phyloP scores from a whole-genome alignment of 805 yeast genomes.

The Sugiyamaella americana region DNA sequence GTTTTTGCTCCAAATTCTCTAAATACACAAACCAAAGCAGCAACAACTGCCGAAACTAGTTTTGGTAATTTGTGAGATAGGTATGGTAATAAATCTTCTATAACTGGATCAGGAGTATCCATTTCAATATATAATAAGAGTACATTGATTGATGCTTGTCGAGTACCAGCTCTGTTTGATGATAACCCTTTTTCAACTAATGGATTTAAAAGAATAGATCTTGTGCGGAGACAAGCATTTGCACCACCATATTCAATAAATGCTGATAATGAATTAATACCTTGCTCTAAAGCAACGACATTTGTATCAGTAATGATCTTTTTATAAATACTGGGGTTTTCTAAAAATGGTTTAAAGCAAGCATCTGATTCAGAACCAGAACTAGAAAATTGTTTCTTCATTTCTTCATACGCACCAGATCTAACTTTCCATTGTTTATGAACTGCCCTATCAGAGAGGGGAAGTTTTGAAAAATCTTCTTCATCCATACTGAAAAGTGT shows the following conservation, averaged over 20 bases:
- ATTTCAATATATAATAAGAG: conserved; percentile 58
- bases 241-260: conserved; percentile 54
- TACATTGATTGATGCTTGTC: conserved; percentile 56
- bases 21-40: conserved; percentile 51
- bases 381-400: conserved; percentile 44
- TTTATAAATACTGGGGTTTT: conserved; percentile 50
- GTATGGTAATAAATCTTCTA: conserved; percentile 60
- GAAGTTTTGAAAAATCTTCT: conserved; percentile 35
- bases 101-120: conserved; percentile 56
- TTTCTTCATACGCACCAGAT: conserved; percentile 67
- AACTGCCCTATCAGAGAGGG: conserved; percentile 57
- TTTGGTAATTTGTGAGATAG: conserved; percentile 66
- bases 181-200: conserved; percentile 79
- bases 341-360: conserved; percentile 46
- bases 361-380: conserved; percentile 53
- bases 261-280: conserved; percentile 49
- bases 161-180: conserved; percentile 70
- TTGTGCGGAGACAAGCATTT: conserved; percentile 33
- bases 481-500: conserved; percentile 9
- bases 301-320: conserved; percentile 68
- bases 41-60: conserved; percentile 60
- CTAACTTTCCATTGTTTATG: conserved; percentile 88
- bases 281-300: conserved; percentile 89
- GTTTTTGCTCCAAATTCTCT: conserved; percentile 57
- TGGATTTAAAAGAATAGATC: conserved; percentile 22